Evolutionary conservation across 1,139 yeast species (phyloP), one percentile per base, ranked within the genome.

Genomic region (Ogataea hybrid): DNA sequence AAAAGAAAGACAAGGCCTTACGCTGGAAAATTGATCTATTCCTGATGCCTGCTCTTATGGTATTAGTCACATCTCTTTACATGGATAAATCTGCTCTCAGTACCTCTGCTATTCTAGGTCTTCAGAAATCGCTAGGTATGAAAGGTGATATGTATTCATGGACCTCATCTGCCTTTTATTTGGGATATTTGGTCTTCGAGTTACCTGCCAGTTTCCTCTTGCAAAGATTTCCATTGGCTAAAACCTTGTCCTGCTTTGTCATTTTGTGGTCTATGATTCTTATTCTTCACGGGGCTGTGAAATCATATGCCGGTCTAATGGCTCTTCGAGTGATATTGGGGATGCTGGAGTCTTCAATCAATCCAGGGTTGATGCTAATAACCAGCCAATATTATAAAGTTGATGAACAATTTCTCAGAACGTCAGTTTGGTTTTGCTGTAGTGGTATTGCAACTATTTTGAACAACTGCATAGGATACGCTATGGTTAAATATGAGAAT

Each of bases 351-450:
- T 68, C 76, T 37, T 68, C 77, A 3, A 65, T 76, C 43, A 74
- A 81, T 14, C 86, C 84, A 1, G 81, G 81, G 0, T 74, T 77
- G 51, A 74, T 80, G 23, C 69, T 81, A 17, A 65, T 81, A 25
- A 73, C 79, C 7, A 68, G 77, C 11, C 77, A 74, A 64, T 79
- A 77, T 67, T 78, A 75, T 55, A 69, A 66, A 21, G 68, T 71
- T 44, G 67, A 70, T 11, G 84, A 78, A 52, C 80, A 75, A 46
- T 70, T 75, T 42, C 63, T 72, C 22, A 64, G 83, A 53, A 70
- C 73, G 32, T 69, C 71, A 39, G 48, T 72, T 28, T 73, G 29
- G 29, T 27, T 27, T 6, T 27, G 29, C 15, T 27, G 29, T 6
- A 27, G 29, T 27, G 29, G 29, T 27, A 27, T 27, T n/a, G 29